These are phyloP conservation scores for Nakazawaea molendinolei DNA, from an alignment of 805 yeast species.

Conservation along the genomic window DNA sequence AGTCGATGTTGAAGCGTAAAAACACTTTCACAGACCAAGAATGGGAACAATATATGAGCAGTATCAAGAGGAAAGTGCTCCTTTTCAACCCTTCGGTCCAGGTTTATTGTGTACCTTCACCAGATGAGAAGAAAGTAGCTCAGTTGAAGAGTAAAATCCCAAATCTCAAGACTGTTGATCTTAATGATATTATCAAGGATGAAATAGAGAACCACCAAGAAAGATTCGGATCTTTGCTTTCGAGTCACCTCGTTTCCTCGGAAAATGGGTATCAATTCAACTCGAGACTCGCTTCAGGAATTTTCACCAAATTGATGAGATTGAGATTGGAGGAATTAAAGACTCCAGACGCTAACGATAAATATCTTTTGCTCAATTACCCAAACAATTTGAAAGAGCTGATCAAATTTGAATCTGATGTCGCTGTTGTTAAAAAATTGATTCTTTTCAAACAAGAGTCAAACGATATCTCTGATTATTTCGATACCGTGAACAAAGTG, in stretches of 20 bases:
- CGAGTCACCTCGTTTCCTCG: slow-evolving; percentile 21
- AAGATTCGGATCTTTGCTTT: slow-evolving; percentile 46
- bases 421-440: slow-evolving; percentile 40
- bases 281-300: slow-evolving; percentile 32
- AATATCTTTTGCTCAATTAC: slow-evolving; percentile 49
- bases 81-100: slow-evolving; percentile 16
- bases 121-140: slow-evolving; percentile 19
- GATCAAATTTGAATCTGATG: slow-evolving; percentile 65
- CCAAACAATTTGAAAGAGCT: slow-evolving; percentile 63
- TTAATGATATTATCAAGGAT: slow-evolving; percentile 37
- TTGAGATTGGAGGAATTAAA: slow-evolving; percentile 29
- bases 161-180: slow-evolving; percentile 39
- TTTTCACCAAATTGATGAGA: slow-evolving; percentile 44
- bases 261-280: slow-evolving; percentile 22
- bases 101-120: slow-evolving; percentile 22
- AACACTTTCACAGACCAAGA: slow-evolving; percentile 43
- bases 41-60: slow-evolving; percentile 32
- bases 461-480: slow-evolving; percentile 51
- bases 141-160: slow-evolving; percentile 12
- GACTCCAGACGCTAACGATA: slow-evolving; percentile 24
- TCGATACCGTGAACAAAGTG: slow-evolving; percentile 57
- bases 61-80: slow-evolving; percentile 24
- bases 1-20: slow-evolving; percentile 23
- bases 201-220: slow-evolving; percentile 38
- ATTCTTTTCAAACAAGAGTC: slow-evolving; percentile 26